Conservation (phyloP, 225 moss, liverwort and hornwort species). For the Sphagnum contortum region DNA sequence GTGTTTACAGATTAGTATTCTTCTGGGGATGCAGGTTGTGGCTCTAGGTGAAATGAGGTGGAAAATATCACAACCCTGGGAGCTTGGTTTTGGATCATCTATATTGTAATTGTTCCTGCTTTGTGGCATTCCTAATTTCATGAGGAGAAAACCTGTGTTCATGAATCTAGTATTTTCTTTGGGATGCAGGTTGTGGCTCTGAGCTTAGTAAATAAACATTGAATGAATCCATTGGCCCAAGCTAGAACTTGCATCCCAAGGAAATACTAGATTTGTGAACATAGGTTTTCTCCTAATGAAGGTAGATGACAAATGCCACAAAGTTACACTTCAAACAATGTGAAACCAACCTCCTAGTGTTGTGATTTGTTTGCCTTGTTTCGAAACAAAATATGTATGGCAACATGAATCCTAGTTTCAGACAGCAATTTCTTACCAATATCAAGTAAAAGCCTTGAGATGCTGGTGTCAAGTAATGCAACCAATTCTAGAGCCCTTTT, state of each 20-base stretch:
- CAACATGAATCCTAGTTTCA: neutral
- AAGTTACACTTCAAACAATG: too few relatives aligned
- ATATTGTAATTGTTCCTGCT: too few relatives aligned
- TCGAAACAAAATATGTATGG: neutral
- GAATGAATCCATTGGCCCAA: conserved; percentile 36
- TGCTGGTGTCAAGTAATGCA: conserved; percentile 60
- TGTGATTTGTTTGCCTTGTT: neutral
- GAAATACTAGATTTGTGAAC: neutral
- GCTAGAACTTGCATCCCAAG: conserved; percentile 51
- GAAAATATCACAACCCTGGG: too few relatives aligned
- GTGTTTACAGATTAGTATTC: neutral
- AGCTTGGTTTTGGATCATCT: too few relatives aligned
- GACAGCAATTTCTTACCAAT: conserved; percentile 28
- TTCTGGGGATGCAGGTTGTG: conserved; percentile 44
- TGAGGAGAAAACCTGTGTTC: too few relatives aligned
- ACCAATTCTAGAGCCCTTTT: conserved; percentile 89
- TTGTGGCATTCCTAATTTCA: too few relatives aligned
- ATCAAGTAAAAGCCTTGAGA: conserved; percentile 70
- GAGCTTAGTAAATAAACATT: too few relatives aligned
- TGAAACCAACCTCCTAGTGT: too few relatives aligned
- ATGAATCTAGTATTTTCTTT: too few relatives aligned
- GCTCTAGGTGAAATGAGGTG: conserved; percentile 57
- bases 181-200: too few relatives aligned
- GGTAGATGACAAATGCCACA: too few relatives aligned
- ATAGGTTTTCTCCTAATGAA: too few relatives aligned